Percentiles rank a stretch among this genome's conserved stretches.
These are phyloP conservation scores for Peronospora belbahrii DNA, from an alignment of 352 stramenopile species.

Conservation along the genomic window DNA sequence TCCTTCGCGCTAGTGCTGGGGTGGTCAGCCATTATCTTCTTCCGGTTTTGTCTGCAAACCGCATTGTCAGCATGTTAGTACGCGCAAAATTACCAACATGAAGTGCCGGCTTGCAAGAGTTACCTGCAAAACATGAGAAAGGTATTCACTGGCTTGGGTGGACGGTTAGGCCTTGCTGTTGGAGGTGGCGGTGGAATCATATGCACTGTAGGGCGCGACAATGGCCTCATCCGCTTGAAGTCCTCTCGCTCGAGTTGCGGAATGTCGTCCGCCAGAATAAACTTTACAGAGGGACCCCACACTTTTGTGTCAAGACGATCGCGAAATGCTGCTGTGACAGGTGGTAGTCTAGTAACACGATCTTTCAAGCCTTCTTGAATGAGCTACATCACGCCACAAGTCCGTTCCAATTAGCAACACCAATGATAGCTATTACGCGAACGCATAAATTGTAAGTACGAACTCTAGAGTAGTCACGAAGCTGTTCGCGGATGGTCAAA, in stretches of 20 bases:
- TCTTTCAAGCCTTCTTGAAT: slow-evolving; percentile 66
- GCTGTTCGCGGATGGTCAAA: slow-evolving; percentile 70
- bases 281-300: slow-evolving; percentile 69
- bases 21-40: slow-evolving; percentile 75
- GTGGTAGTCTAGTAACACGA: slow-evolving; percentile 45
- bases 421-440: neutral
- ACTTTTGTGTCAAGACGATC: slow-evolving; percentile 51
- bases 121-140: slow-evolving; percentile 80
- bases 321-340: slow-evolving; percentile 46
- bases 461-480: slow-evolving; percentile 69
- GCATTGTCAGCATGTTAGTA: neutral
- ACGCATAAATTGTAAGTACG: neutral
- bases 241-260: slow-evolving; percentile 63
- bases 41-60: slow-evolving; percentile 48
- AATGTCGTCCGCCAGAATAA: slow-evolving; percentile 69
- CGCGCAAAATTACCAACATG: neutral
- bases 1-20: slow-evolving; percentile 69
- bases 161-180: slow-evolving; percentile 47
- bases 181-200: slow-evolving; percentile 18
- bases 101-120: neutral
- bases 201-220: slow-evolving; percentile 44
- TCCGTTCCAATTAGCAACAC: neutral
- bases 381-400: slow-evolving; percentile 27
- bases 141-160: slow-evolving; percentile 77
- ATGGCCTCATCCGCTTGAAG: slow-evolving; percentile 69